Base-by-base conservation (phyloP, 1,284 basidiomycete species). In the Taiwanofungus camphoratus region DNA sequence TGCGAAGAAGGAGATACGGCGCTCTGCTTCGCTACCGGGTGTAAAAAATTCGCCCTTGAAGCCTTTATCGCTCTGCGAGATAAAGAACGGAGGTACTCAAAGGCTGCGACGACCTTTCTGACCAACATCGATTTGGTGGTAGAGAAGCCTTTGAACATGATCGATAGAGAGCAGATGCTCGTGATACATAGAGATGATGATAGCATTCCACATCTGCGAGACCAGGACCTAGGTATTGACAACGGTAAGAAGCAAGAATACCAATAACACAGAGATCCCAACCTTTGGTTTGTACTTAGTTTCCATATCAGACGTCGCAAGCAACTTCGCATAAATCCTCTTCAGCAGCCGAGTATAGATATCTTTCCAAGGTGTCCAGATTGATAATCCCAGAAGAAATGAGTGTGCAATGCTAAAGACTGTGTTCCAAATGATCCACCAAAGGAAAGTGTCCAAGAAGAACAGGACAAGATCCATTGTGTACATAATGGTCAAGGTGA, bases 141-240 rank as follows among this genome's bases (percentile, higher is more conserved):
- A 96, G 5, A 96, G 76, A 5, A 95, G 69, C 59, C 92, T 92
- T 68, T 95, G 92, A 27, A 96, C 92, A 59, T 96, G 92, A 53
- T 94, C 91, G 62, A 95, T 95, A 38, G 92, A 95, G 30, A 96
- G 70, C n/a, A 96, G 63, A 63, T 96, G 93, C 64, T 96, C 93
- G 58, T 92, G 85, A 66, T 96, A 97, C 93, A 97, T 97, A n/a
- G 92, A 96, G 53, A 97, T 96, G 67, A 97, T 95, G 67, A 97
- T 83, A 29, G 93, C 92, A 62, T 97, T 97, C 93, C 93, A 96
- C 48, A 96, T 91, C 67, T 97, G 93, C 18, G 92, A 95, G 26
- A 97, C 93, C 26, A 97, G 75, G 23, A 97, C 92, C 87, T 88
- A 51, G 46, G 15, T 31, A 44, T 36, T 30, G 36, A n/a, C 32